These are phyloP conservation scores for Ogataea populi-albae DNA, from an alignment of 805 yeast genomes.

Conservation along the genomic window DNA sequence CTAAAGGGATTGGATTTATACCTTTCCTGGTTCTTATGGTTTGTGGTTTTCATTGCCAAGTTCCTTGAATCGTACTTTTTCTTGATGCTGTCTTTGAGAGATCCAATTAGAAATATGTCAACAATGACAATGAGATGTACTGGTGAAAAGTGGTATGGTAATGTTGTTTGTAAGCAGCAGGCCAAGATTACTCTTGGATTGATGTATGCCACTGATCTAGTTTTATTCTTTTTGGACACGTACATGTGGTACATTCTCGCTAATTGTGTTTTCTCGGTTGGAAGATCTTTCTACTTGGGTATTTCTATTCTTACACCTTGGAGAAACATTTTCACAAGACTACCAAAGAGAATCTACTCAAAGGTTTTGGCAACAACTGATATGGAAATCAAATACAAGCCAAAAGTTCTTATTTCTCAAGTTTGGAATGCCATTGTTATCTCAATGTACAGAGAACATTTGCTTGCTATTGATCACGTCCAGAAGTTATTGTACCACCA, in stretches of 20 bases:
- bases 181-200: constrained; percentile 86
- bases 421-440: constrained; percentile 99
- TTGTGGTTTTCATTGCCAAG: constrained; percentile 84
- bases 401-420: constrained; percentile 96
- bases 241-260: constrained; percentile 97
- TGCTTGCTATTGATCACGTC: constrained; percentile 96
- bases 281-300: constrained; percentile 98
- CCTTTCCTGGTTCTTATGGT: constrained; percentile 93
- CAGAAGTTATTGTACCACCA: constrained; percentile 96
- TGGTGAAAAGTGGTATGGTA: constrained; percentile 91
- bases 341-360: constrained; percentile 98
- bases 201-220: constrained; percentile 89
- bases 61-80: constrained; percentile 88
- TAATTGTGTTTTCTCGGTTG: constrained; percentile 93
- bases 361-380: constrained; percentile 97
- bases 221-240: constrained; percentile 97
- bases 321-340: constrained; percentile 97
- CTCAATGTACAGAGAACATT: constrained; percentile 99
- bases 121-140: constrained; percentile 87
- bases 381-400: constrained; percentile 98
- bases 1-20: constrained; percentile 90
- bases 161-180: constrained; percentile 75
- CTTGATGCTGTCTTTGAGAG: constrained; percentile 83
- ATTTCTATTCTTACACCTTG: constrained; percentile 98
- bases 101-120: constrained; percentile 88